Evolutionary conservation across 768 basidiomycete genomes (phyloP), one percentile per base, ranked within the genome.

Genomic region (Pulveroboletus sp.): DNA sequence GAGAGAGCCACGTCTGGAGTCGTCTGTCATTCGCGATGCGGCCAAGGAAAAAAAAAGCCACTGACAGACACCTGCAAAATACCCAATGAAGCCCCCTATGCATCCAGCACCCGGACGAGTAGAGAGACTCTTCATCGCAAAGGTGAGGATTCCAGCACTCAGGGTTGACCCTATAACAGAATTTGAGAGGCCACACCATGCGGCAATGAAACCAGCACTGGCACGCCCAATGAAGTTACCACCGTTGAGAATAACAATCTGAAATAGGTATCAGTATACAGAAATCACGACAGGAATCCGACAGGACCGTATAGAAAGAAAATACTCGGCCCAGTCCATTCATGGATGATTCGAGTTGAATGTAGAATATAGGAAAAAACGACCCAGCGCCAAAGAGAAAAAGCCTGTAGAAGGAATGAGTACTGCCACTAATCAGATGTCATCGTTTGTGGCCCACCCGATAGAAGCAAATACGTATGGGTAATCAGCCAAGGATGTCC

Each of bases 301-400:
- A 35, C 25, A 67, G 24, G 45, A 82, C 82, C 40, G 72, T 74
- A 55, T 82, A 82, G 57, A 84, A 84, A 1, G 82, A 76, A 12
- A 84, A 66, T 23, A 56, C 61, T 17, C 68, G 57, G 13, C 68
- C 62, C 25, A 81, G 63, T 2, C 75, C 75, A 47, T 78, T 76
- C 46, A 70, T 68, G 27, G 76, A 70, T 8, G 81, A 74, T 45
- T 79, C 74, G 13, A 83, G 66, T 49, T 84, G 83, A 16, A 84
- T 64, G 56, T 78, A 84, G 60, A 80, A 82, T 31, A 78, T 69
- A 0, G 77, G 76, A 40, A 74, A 77, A 51, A 72, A 80, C 12
- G 78, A 43, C 3, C 60, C 60, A n/a, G 62, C 61, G 10, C 52
- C 61, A 43, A 47, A 58, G 23, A 62, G 39, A 32, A 62, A 47